Base-by-base conservation (phyloP, 805 yeast genomes). In the Ogataea nonfermentans region DNA sequence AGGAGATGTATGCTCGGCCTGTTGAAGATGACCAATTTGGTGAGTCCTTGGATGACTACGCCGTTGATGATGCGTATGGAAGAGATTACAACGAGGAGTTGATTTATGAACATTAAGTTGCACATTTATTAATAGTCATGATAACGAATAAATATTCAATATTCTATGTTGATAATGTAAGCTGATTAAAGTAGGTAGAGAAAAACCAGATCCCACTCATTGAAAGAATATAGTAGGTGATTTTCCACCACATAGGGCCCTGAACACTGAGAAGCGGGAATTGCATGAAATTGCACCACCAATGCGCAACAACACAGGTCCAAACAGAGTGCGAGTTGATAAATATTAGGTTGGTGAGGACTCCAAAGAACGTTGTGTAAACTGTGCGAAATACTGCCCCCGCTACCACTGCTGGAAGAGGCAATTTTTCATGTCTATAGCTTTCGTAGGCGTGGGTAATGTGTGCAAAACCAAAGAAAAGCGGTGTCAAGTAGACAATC, bases 381-480 rank as follows among this genome's bases (percentile, higher is more conserved):
- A 56, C 35, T 30, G 79, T 61, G 48, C 88, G 95, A 42, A 80
- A 68, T 4, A 68, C 25, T 1, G 70, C 22, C 1, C 79, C 66
- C 12, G 61, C 51, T 0, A 44, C 25, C 3, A 65, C 12, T 2
- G 66, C 56, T 5, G 52, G 29, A 3, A 65, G 10, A 2, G 66
- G 57, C 4, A 51, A 29, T 2, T 57, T 47, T 8, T 52, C 59
- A 38, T 40, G 44, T 27, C 45, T 46, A 44, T 67, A 67, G 30
- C 73, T 48, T 39, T 76, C 80, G 46, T 67, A 67, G 2, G 76
- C 88, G 56, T 87, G 95, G 55, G 87, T 91, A 15, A 83, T 35
- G 60, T 87, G 96, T 0, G 95, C 93, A 17, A 82, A 51, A 1
- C 90, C 89, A 64, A 87, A 87, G 40, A 78, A 68, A 6, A 78